Conservation (phyloP, 306 rosid genomes). For the Notholithocarpus densiflorus region DNA sequence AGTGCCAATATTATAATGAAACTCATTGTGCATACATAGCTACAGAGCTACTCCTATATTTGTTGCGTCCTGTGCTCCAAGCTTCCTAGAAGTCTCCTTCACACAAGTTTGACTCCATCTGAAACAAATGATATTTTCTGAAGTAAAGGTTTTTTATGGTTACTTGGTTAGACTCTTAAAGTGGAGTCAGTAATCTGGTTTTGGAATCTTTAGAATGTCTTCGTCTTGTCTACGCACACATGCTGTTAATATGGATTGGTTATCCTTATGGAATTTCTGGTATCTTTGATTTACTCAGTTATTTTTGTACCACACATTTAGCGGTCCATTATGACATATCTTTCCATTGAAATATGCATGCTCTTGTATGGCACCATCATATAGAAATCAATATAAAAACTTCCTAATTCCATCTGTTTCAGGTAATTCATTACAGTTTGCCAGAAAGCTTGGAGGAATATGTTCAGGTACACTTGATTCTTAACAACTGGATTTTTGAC, state of each 20-base stretch:
- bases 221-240: constrained; percentile 12
- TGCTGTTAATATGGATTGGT: constrained; percentile 6
- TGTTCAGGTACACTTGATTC: constrained; percentile 68
- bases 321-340: constrained; percentile 11
- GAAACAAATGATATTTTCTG: neutral
- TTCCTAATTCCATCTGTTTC: constrained; percentile 25
- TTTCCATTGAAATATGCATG: constrained; percentile 13
- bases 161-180: neutral
- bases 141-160: neutral
- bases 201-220: constrained; percentile 7
- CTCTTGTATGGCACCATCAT: constrained; percentile 1
- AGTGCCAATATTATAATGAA: constrained; percentile 3
- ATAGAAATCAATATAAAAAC: constrained; percentile 17
- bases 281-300: neutral
- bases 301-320: constrained; percentile 6
- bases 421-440: constrained; percentile 93
- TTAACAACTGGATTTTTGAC: constrained; percentile 4
- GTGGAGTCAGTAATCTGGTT: neutral
- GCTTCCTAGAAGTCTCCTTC: neutral
- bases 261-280: neutral
- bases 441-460: constrained; percentile 96
- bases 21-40: constrained; percentile 9
- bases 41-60: neutral
- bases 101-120: neutral
- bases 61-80: neutral